Evolutionary conservation across 2,329 filamentous ascomycete species (phyloP), one percentile per base, ranked within the genome.

Genomic region (Hypoxylon sp.): DNA sequence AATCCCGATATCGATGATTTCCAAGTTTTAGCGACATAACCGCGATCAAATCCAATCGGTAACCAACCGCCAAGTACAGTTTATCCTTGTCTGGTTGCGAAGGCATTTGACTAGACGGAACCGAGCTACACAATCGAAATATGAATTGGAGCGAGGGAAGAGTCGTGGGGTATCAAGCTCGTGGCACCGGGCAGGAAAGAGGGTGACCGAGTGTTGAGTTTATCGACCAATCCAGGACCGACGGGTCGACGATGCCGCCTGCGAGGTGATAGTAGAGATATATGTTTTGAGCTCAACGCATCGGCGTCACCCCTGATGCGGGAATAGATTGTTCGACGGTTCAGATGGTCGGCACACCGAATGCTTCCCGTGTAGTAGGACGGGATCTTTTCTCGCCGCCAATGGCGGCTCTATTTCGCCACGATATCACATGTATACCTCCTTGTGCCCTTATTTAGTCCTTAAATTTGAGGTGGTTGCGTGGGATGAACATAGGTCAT

Each of bases 211-310:
- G 8, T 45, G 22, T 22, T 28, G 18, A 44, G 18, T n/a, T n/a
- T 12, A 46, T 49, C 20, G 33, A 30, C 48, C 63, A 65, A 66
- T 66, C 63, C 36, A 38, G 40, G 45, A 22, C 42, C 51, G 51
- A 58, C 48, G 30, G 55, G 36, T 68, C 20, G 53, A 49, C 33
- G 24, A 26, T 28, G 32, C 36, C 20, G 38, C 32, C 53, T 61
- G 51, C 54, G 53, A 58, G 40, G 59, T 52, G 56, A 57, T 46
- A 26, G 26, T 16, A 57, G 63, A 57, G n/a, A 51, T 28, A 40
- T 33, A 45, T 16, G 28, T 40, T 56, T 40, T 20, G 36, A 55
- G 36, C 33, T 38, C 24, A 54, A 33, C 52, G 49, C 28, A 44
- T 46, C 42, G 44, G 36, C 40, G 59, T 33, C 38, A 24, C n/a